Percentiles rank a stretch among this genome's conserved stretches.
phyloP scores from a whole-genome alignment of 2,329 filamentous ascomycete genomes.

The Penicillium sp. region DNA sequence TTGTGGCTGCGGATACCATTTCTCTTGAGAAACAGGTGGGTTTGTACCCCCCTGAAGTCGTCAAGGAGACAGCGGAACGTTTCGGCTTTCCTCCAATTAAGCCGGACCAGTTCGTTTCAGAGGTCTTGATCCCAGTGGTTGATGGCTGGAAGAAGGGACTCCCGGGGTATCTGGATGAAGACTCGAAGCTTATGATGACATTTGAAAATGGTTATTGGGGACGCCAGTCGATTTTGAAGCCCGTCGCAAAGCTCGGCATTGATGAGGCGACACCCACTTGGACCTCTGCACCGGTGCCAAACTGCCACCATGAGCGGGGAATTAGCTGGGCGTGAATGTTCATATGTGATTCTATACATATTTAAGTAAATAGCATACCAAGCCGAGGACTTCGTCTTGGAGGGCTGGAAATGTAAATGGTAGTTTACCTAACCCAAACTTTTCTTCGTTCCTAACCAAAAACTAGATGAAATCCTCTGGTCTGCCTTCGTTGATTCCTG shows the following conservation, averaged over 20 bases:
- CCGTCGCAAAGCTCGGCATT: slow-evolving; percentile 11
- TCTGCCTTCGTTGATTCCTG: not conserved
- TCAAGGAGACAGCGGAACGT: not conserved
- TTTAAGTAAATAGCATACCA: not conserved
- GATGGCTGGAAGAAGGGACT: slow-evolving; percentile 14
- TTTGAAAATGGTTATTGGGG: slow-evolving; percentile 15
- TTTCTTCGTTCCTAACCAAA: not conserved
- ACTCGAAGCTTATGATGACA: slow-evolving; percentile 17
- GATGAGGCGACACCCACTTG: slow-evolving; percentile 15
- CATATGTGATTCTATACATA: not conserved
- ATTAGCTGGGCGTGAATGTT: slow-evolving; percentile 9
- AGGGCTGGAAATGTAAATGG: not conserved
- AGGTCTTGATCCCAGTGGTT: slow-evolving; percentile 13
- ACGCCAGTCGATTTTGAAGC: slow-evolving; percentile 11
- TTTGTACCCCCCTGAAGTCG: slow-evolving; percentile 7
- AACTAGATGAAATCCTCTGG: not conserved
- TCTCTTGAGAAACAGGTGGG: slow-evolving; percentile 4
- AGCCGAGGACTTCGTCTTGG: not conserved
- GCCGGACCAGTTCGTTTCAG: slow-evolving; percentile 18
- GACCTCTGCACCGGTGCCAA: slow-evolving; percentile 14
- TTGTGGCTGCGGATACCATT: slow-evolving; percentile 10
- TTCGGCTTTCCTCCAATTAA: slow-evolving; percentile 13
- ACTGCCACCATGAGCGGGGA: slow-evolving; percentile 10
- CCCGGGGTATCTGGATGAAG: slow-evolving; percentile 15
- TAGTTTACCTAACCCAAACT: not conserved